phyloP scores from a whole-genome alignment of 2,329 filamentous ascomycete species.

The Lojkania enalia region DNA sequence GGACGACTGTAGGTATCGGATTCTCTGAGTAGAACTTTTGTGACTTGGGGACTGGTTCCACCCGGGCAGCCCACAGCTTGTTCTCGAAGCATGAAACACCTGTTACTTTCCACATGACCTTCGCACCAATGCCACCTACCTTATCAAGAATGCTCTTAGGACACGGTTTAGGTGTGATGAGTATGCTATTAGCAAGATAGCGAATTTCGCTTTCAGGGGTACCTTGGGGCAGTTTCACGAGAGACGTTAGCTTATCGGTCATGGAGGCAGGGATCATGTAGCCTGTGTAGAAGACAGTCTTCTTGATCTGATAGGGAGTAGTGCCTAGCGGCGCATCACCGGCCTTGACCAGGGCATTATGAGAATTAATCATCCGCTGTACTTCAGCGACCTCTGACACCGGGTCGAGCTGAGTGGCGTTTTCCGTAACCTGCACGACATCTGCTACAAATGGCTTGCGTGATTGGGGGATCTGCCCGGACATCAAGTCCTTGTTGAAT shows the following conservation, averaged over 20 bases:
- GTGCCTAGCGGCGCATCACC: slow-evolving; percentile 51
- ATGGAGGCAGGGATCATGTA: slow-evolving; percentile 79
- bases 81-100: slow-evolving; percentile 76
- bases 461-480: slow-evolving; percentile 47
- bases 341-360: slow-evolving; percentile 67
- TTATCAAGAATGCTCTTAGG: slow-evolving; percentile 74
- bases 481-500: slow-evolving; percentile 68
- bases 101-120: slow-evolving; percentile 81
- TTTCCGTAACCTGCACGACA: slow-evolving; percentile 83
- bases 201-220: slow-evolving; percentile 73
- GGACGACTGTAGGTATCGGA: slow-evolving; percentile 74
- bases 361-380: slow-evolving; percentile 84
- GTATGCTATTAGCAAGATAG: slow-evolving; percentile 83
- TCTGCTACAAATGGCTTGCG: slow-evolving; percentile 72
- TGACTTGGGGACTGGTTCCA: slow-evolving; percentile 70
- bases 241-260: slow-evolving; percentile 69
- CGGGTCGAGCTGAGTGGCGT: slow-evolving; percentile 72
- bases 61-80: slow-evolving; percentile 82
- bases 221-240: slow-evolving; percentile 67
- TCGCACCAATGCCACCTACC: slow-evolving; percentile 83
- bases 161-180: slow-evolving; percentile 81
- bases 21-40: slow-evolving; percentile 76
- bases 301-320: slow-evolving; percentile 71
- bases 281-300: slow-evolving; percentile 87
- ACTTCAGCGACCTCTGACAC: slow-evolving; percentile 80